These are phyloP conservation scores for Sporopachydermia lactativora DNA, from an alignment of 805 yeast species.

Conservation along the genomic window DNA sequence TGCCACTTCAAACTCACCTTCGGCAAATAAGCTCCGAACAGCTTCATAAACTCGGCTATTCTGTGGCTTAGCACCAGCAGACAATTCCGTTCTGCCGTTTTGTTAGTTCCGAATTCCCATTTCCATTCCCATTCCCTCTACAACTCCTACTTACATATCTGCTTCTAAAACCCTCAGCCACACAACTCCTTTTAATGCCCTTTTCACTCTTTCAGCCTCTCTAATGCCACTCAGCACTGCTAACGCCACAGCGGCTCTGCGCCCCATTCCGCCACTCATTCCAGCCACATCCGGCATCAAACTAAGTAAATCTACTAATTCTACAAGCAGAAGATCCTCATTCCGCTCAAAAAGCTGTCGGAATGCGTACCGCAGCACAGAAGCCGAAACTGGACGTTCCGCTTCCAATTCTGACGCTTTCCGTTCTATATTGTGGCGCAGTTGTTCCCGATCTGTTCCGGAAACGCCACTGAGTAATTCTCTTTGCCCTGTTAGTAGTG, in stretches of 20 bases:
- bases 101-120: too few species aligned
- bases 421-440: neutral
- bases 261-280: conserved; percentile 13
- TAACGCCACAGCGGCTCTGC: neutral
- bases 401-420: neutral
- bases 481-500: conserved; percentile 2
- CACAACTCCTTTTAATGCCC: neutral
- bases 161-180: neutral
- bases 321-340: conserved; percentile 11
- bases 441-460: neutral
- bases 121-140: too few species aligned
- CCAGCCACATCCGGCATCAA: conserved; percentile 30
- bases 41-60: too few species aligned
- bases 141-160: neutral
- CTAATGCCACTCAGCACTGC: neutral
- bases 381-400: neutral
- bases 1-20: too few species aligned
- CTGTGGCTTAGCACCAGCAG: too few species aligned
- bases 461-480: neutral
- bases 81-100: too few species aligned
- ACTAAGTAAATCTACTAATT: conserved; percentile 39
- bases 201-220: neutral
- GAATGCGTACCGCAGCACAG: neutral
- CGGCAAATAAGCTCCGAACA: too few species aligned
- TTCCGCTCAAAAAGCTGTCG: neutral